Evolutionary conservation across 306 rosid genomes (phyloP).

Genomic region (Argentina anserina): DNA sequence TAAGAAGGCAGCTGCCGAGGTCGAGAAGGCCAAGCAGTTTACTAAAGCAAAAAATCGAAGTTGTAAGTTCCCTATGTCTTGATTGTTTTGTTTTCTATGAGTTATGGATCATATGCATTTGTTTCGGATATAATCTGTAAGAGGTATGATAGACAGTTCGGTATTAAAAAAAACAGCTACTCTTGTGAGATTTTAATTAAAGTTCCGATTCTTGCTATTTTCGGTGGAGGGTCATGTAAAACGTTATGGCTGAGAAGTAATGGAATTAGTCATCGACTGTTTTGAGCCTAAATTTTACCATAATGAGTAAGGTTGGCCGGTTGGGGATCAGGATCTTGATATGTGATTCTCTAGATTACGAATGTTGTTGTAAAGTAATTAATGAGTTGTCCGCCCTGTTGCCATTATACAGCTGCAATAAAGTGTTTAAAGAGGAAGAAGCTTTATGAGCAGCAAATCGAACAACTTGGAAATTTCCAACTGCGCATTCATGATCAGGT

Average conservation of each 20-base stretch:
- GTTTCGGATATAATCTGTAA: not conserved
- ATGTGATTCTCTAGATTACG: too few species aligned
- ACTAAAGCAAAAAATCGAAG: slow-evolving; percentile 73
- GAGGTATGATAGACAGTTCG: not conserved
- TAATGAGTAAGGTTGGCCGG: not conserved
- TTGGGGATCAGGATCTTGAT: not conserved
- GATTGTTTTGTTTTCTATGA: not conserved
- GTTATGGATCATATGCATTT: not conserved
- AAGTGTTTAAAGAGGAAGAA: slow-evolving; percentile 96
- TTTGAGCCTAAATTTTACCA: not conserved
- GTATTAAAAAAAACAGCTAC: not conserved
- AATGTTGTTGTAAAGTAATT: too few species aligned
- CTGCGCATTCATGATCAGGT: slow-evolving; percentile 99
- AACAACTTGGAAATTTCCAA: slow-evolving; percentile 97
- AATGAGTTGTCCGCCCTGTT: not conserved
- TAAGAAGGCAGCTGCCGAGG: slow-evolving; percentile 74
- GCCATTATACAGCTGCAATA: slow-evolving; percentile 69
- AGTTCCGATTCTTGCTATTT: not conserved
- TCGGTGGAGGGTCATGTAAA: not conserved
- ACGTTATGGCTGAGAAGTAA: not conserved
- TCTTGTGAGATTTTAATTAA: not conserved
- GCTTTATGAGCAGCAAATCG: slow-evolving; percentile 91
- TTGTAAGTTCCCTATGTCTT: slow-evolving; percentile 38
- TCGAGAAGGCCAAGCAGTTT: slow-evolving; percentile 85
- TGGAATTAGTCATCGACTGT: not conserved